phyloP scores from a whole-genome alignment of 1,284 basidiomycete species.

The Butyriboletus appendiculatus region DNA sequence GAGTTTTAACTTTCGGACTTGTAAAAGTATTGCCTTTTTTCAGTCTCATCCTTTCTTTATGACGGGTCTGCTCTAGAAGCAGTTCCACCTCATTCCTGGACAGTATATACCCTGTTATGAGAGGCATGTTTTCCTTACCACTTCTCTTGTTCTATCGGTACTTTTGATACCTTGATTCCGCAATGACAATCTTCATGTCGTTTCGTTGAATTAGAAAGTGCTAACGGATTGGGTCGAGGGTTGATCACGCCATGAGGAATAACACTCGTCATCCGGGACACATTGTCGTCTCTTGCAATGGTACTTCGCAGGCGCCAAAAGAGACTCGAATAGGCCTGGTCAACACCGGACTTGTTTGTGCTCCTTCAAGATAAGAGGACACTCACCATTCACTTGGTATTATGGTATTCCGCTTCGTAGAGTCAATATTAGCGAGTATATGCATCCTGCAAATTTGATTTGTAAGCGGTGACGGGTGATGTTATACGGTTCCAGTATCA shows the following conservation, averaged over 20 bases:
- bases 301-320: background rate
- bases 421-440: background rate
- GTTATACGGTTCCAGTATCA: background rate
- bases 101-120: background rate
- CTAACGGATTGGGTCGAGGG: too few species aligned
- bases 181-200: background rate
- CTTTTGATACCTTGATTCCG: background rate
- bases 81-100: background rate
- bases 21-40: too few species aligned
- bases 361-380: background rate
- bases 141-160: conserved; percentile 4
- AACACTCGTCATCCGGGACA: too few species aligned
- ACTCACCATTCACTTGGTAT: conserved; percentile 2
- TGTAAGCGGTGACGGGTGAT: background rate
- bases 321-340: too few species aligned
- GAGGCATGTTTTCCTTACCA: background rate
- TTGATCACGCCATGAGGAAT: background rate
- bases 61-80: background rate
- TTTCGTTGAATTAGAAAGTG: background rate
- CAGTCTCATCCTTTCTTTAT: background rate
- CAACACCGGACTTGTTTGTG: too few species aligned
- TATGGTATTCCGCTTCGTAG: background rate
- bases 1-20: background rate
- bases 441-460: background rate
- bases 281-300: background rate